A percentile compares a stretch with the other conserved stretches of the same genome.
phyloP scores from a whole-genome alignment of 192 early-diverging fungal species.

The Coemansia sp. region DNA sequence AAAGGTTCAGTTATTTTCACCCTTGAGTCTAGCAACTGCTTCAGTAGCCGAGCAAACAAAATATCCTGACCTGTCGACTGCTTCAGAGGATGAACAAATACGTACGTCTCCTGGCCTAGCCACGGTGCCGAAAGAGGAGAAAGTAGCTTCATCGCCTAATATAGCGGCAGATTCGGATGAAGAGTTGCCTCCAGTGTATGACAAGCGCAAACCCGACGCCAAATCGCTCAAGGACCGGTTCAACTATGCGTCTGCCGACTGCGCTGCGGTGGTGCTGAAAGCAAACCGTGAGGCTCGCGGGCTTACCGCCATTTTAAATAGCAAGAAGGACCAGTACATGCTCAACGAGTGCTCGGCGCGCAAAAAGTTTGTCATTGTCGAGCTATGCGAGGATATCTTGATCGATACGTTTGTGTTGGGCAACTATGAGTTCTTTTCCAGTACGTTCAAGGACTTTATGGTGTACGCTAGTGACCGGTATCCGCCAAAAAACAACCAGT shows the following conservation, averaged over 20 bases:
- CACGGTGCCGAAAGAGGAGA: background rate
- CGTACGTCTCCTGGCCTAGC: background rate
- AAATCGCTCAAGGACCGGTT: constrained; percentile 81
- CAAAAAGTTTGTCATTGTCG: constrained; percentile 83
- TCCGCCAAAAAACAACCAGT: constrained; percentile 70
- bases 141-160: background rate
- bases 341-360: constrained; percentile 80
- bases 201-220: constrained; percentile 23
- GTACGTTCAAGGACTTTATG: constrained; percentile 85
- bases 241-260: constrained; percentile 93
- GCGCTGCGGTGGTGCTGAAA: constrained; percentile 84
- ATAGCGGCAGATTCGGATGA: background rate
- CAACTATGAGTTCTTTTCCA: constrained; percentile 97
- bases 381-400: constrained; percentile 92
- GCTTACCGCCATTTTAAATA: constrained; percentile 76
- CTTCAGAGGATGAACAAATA: background rate
- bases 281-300: constrained; percentile 84
- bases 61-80: background rate
- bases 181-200: background rate
- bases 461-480: constrained; percentile 77
- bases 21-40: background rate
- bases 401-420: constrained; percentile 88
- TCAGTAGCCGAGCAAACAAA: no score
- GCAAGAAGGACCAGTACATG: constrained; percentile 95
- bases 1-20: background rate